A percentile compares a stretch with the other conserved stretches of the same genome.
Conservation (phyloP, 306 rosid species). For the Prunus persica region Prunus_persica_NCBIv2 NC_034013.1:9086001-9086500, state of each 20-base stretch:
- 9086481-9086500: constrained; percentile 95
- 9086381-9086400: constrained; percentile 94
- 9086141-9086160: constrained; percentile 92
- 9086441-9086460: constrained; percentile 99
- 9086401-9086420: constrained; percentile 97
- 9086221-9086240: constrained; percentile 98
- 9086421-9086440: constrained; percentile 99
- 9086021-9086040: constrained; percentile 96
- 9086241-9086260: constrained; percentile 98
- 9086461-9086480: constrained; percentile 97
- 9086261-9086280: constrained; percentile 98
- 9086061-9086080: constrained; percentile 88
- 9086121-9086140: constrained; percentile 96
- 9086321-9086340: constrained; percentile 96
- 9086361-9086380: constrained; percentile 92
- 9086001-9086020: constrained; percentile 71
- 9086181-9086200: constrained; percentile 98
- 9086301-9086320: constrained; percentile 97
- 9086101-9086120: constrained; percentile 85
- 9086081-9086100: constrained; percentile 75
- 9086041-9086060: constrained; percentile 93
- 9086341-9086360: constrained; percentile 97
- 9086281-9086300: constrained; percentile 93
- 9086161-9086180: constrained; percentile 89
- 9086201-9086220: constrained; percentile 93